These are phyloP conservation scores for Termitomyces sp. DNA, from an alignment of 768 basidiomycete genomes.

Conservation along the genomic window DNA sequence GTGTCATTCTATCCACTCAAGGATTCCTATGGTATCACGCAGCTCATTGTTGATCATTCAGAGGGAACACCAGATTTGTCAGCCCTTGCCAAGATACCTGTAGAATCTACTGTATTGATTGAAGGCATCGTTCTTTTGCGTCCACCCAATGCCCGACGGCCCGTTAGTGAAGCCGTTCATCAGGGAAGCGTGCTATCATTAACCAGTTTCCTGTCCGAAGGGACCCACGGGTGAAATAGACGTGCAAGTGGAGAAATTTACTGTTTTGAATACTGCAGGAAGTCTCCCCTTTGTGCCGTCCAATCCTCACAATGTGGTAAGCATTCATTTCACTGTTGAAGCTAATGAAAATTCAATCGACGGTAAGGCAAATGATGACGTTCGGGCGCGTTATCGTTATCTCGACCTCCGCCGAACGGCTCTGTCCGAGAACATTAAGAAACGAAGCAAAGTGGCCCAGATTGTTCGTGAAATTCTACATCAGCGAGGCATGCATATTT, in stretches of 20 bases:
- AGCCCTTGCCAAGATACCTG: conserved; percentile 54
- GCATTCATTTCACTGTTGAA: conserved; percentile 17
- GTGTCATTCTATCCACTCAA: conserved; percentile 86
- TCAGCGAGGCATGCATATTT: conserved; percentile 48
- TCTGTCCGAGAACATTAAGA: conserved; percentile 74
- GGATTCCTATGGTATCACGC: conserved; percentile 71
- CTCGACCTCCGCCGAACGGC: conserved; percentile 79
- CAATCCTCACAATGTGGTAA: conserved; percentile 67
- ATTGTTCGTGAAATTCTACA: conserved; percentile 69
- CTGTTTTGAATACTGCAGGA: conserved; percentile 75
- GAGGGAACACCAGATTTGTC: conserved; percentile 24
- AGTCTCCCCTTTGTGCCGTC: conserved; percentile 84
- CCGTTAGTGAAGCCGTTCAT: conserved; percentile 36
- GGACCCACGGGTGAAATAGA: conserved; percentile 72
- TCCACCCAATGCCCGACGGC: conserved; percentile 55
- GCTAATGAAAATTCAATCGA: conserved; percentile 4
- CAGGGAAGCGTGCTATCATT: conserved; percentile 11
- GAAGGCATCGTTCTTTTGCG: conserved; percentile 67
- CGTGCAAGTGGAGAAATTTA: conserved; percentile 64
- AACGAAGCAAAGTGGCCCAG: conserved; percentile 77
- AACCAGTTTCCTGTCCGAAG: conserved; percentile 25
- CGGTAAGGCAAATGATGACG: conserved; percentile 76
- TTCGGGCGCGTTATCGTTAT: conserved; percentile 81
- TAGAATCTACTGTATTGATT: conserved; percentile 75
- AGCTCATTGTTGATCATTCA: conserved; percentile 64